Percentiles rank a stretch among this genome's conserved stretches.
These are phyloP conservation scores for Crithidia sp. DNA, from an alignment of 208 protist genomes.

Conservation along the genomic window DNA sequence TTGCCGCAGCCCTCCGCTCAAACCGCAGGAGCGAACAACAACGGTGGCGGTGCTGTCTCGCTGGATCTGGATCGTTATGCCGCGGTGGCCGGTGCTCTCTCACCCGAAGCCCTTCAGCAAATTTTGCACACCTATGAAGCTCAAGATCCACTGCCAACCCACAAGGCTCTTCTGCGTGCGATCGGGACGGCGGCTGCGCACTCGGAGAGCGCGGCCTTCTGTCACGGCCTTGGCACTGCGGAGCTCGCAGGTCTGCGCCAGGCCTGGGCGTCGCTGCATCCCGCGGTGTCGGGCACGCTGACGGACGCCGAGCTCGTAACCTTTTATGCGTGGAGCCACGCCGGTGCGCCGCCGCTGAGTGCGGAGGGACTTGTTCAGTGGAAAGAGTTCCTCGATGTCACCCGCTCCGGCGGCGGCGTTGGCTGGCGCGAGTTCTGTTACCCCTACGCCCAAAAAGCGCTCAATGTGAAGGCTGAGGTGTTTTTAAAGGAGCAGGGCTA, in stretches of 20 bases:
- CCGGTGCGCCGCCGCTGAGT: conserved; percentile 19
- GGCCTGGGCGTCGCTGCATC: conserved; percentile 59
- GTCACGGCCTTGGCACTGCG: conserved; percentile 24
- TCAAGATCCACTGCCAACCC: conserved; percentile 24
- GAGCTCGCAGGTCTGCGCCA: conserved; percentile 59
- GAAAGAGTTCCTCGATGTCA: conserved; percentile 47
- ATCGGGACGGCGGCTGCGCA: conserved; percentile 28
- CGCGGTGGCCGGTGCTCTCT: conserved; percentile 48
- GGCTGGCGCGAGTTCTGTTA: conserved; percentile 78
- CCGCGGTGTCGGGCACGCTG: conserved; percentile 39
- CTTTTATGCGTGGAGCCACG: conserved; percentile 61
- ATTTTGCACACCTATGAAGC: conserved; percentile 36
- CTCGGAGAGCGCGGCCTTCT: conserved; percentile 29
- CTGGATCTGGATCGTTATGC: conserved; percentile 37
- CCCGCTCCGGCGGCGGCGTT: conserved; percentile 19
- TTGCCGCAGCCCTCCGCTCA: too few relatives aligned
- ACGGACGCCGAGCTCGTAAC: conserved; percentile 44
- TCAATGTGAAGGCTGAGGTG: conserved; percentile 32
- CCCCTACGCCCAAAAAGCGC: conserved; percentile 50
- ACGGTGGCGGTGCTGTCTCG: not conserved
- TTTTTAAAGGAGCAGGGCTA: conserved; percentile 19
- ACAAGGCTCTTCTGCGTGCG: conserved; percentile 25
- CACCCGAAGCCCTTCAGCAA: conserved; percentile 40
- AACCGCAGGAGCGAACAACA: conserved; percentile 15
- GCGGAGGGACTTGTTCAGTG: conserved; percentile 31